Base-by-base conservation (phyloP, 345 rosid genomes). In the Gossypium turneri region DNA sequence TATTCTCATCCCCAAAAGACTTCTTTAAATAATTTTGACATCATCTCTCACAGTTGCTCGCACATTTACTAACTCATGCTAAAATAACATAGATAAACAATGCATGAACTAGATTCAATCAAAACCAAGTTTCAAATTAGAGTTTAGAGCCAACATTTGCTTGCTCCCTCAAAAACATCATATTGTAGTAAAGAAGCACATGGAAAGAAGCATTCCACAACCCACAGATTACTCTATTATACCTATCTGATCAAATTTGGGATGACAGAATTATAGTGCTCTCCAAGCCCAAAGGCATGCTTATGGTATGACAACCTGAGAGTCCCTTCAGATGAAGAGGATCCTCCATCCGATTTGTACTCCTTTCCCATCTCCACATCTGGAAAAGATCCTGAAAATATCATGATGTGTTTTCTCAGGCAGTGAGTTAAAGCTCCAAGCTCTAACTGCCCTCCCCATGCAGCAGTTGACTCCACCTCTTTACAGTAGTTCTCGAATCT, bases 301-400 rank as follows among this genome's bases (percentile, higher is more conserved):
- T 77, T 90, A 72, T 88, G 94, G 77, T 85, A 90, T 8, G 92
- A 90, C 65, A 90, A 67, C 83, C 61, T 75, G 29, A 90, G 76
- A 44, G 78, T 83, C 12, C 65, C 72, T 27, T 34, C 59, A 29
- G 81, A 65, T 45, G 80, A 82, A 68, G 38, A 61, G 10, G 56
- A 29, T 1, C 75, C 79, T 16, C 77, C 84, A 50, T 62, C 78
- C 7, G 83, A 62, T 81, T 84, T 82, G 66, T 86, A 87, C 79
- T 88, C 92, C 82, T 86, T 88, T 50, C 92, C 94, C 90, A 88
- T 88, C 80, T 88, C 94, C 73, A 90, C 92, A 70, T 90, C 92
- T 24, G 90, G 92, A 67, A 87, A 85, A 24, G 86, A 88, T 75
- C 92, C 92, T 7, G 94, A 90, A 78, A 66, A 85, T 80, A 90